Evolutionary conservation across 345 rosid genomes (phyloP).

Genomic region (Diplotaxis tenuifolia): DNA sequence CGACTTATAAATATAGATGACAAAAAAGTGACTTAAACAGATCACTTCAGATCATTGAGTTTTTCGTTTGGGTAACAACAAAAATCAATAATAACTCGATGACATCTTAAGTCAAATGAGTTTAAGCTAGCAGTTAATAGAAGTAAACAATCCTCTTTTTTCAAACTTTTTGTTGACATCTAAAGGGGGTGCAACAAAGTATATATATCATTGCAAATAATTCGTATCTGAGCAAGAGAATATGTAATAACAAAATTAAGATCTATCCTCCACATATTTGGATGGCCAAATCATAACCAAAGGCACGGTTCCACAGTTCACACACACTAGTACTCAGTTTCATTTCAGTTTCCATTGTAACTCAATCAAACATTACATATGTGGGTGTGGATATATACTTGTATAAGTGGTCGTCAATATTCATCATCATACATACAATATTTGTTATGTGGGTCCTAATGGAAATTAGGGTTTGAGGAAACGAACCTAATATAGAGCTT

Average conservation of each 20-base stretch:
- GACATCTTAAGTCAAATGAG: background rate
- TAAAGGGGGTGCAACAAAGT: too few relatives aligned
- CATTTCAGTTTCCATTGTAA: background rate
- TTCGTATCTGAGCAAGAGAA: background rate
- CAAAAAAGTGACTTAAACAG: background rate
- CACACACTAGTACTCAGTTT: background rate
- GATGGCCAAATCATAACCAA: background rate
- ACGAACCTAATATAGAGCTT: background rate
- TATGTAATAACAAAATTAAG: background rate
- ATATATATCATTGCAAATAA: background rate
- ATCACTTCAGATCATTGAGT: background rate
- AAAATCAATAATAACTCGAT: background rate
- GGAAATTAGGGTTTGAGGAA: constrained; percentile 6
- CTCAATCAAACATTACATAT: background rate
- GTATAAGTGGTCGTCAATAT: background rate
- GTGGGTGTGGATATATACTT: background rate
- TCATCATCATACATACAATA: background rate
- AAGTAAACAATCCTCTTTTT: background rate
- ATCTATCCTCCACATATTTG: background rate
- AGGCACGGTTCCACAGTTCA: background rate
- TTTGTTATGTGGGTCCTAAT: background rate
- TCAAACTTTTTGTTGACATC: too few relatives aligned
- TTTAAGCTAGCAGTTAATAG: background rate
- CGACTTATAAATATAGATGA: background rate
- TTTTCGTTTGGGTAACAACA: background rate